phyloP scores from a whole-genome alignment of 1,284 basidiomycete species.

The Leccinum pallidistipes region DNA sequence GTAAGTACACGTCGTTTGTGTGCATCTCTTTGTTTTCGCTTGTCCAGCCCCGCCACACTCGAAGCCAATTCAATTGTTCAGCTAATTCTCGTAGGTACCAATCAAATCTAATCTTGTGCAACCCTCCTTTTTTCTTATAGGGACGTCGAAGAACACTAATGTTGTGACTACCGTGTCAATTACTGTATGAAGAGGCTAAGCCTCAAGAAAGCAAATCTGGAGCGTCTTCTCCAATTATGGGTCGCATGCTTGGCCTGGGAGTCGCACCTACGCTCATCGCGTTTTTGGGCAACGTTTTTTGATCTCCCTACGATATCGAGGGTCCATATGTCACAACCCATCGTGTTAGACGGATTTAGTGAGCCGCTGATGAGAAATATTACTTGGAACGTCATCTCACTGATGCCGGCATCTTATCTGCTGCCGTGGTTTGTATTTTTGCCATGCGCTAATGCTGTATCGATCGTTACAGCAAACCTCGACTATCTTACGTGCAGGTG shows the following conservation, averaged over 20 bases:
- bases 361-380: background rate
- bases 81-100: background rate
- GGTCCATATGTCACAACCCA: slow-evolving; percentile 1
- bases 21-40: background rate
- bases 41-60: background rate
- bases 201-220: background rate
- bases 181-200: slow-evolving; percentile 3
- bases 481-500: background rate
- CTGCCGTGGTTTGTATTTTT: slow-evolving; percentile 5
- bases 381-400: background rate
- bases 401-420: slow-evolving; percentile 16
- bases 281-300: background rate
- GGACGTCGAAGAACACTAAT: background rate
- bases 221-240: background rate
- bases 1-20: background rate
- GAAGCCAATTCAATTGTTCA: background rate
- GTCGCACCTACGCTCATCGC: background rate
- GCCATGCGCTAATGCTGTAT: background rate
- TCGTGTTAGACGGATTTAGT: background rate
- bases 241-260: background rate
- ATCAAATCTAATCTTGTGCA: slow-evolving; percentile 7
- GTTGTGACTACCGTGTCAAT: background rate
- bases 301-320: background rate
- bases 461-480: background rate
- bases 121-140: background rate